Evolutionary conservation across 2,329 filamentous ascomycete species (phyloP).

Genomic region (Anthostomella pinea): DNA sequence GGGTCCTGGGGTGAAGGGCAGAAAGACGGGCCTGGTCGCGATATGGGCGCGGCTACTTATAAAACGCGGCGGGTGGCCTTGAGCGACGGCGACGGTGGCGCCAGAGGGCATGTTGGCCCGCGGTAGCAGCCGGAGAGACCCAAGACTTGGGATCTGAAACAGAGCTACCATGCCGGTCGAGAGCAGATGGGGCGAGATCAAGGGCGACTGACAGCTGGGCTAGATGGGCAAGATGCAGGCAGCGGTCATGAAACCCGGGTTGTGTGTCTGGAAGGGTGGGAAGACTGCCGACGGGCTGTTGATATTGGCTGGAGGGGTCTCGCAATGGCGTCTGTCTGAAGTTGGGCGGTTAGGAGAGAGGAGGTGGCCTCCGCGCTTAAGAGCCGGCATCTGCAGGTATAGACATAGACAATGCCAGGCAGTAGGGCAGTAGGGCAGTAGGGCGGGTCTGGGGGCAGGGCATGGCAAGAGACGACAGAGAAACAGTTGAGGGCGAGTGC

Average conservation of each 20-base stretch:
- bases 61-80: constrained; percentile 26
- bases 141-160: constrained; percentile 36
- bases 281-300: constrained; percentile 38
- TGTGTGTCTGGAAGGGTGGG: constrained; percentile 48
- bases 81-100: constrained; percentile 39
- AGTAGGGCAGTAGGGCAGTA: constrained; percentile 3
- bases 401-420: too few relatives aligned
- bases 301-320: constrained; percentile 49
- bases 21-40: constrained; percentile 31
- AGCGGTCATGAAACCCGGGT: constrained; percentile 49
- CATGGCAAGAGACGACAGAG: neutral
- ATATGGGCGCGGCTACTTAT: constrained; percentile 35
- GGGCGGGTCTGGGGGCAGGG: constrained; percentile 18
- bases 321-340: constrained; percentile 48
- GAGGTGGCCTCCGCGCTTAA: too few relatives aligned
- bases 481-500: constrained; percentile 25
- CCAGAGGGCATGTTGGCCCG: constrained; percentile 45
- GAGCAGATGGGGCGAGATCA: constrained; percentile 32
- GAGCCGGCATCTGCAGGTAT: too few relatives aligned
- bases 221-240: constrained; percentile 32
- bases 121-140: constrained; percentile 34
- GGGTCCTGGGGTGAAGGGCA: constrained; percentile 30
- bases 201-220: constrained; percentile 31
- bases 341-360: constrained; percentile 43
- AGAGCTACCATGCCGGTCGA: constrained; percentile 26